Conservation (phyloP, 2,329 filamentous ascomycete species). For the Penicillium crustosum region DNA sequence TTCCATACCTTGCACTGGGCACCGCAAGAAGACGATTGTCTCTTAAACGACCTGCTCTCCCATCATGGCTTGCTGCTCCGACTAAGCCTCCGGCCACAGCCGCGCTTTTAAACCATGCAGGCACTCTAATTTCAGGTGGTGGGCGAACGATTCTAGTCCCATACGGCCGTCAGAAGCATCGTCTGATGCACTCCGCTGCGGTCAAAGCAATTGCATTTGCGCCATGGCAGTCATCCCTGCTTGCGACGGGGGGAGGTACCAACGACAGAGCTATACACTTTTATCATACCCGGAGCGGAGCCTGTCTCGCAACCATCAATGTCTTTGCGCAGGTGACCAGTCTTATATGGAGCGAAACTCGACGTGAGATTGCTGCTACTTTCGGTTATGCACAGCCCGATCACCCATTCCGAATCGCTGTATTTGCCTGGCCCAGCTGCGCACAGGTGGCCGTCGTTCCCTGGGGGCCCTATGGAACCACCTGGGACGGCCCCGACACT, state of each 20-base stretch:
- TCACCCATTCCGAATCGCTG: slow-evolving; percentile 82
- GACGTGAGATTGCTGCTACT: slow-evolving; percentile 85
- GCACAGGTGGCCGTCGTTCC: slow-evolving; percentile 80
- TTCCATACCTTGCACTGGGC: slow-evolving; percentile 25
- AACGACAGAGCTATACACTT: slow-evolving; percentile 97
- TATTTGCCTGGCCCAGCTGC: slow-evolving; percentile 94
- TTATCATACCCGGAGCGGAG: slow-evolving; percentile 81
- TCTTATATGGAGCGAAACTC: slow-evolving; percentile 82
- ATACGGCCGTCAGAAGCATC: slow-evolving; percentile 63
- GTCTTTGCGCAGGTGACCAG: slow-evolving; percentile 92
- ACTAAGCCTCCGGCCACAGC: slow-evolving; percentile 18
- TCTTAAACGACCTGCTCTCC: slow-evolving; percentile 26
- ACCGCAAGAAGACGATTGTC: slow-evolving; percentile 24
- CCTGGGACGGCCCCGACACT: slow-evolving; percentile 29
- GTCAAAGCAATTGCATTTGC: slow-evolving; percentile 98
- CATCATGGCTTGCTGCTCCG: slow-evolving; percentile 28
- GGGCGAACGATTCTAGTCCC: slow-evolving; percentile 52
- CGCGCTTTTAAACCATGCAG: slow-evolving; percentile 26
- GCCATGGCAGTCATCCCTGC: slow-evolving; percentile 82
- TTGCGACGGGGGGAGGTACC: slow-evolving; percentile 89
- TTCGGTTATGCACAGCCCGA: slow-evolving; percentile 93
- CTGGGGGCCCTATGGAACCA: slow-evolving; percentile 63
- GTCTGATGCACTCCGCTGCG: slow-evolving; percentile 78
- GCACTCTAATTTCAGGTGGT: slow-evolving; percentile 31
- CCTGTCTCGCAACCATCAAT: slow-evolving; percentile 83